A percentile compares a stretch with the other conserved stretches of the same genome.
phyloP scores from a whole-genome alignment of 495 filamentous ascomycete genomes.

The Penicillium mononematosum region DNA sequence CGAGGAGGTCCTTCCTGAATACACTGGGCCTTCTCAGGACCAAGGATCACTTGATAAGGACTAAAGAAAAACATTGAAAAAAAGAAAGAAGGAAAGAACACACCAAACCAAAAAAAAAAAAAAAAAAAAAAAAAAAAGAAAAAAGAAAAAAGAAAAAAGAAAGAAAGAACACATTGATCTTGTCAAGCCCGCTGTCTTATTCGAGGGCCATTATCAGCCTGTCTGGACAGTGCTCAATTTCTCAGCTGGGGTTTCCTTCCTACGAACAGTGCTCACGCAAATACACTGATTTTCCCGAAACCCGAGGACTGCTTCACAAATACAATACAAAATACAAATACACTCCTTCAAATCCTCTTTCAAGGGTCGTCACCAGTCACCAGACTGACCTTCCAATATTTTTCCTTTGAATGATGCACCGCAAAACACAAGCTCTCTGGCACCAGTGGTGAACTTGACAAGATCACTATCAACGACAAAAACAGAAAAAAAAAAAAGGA shows the following conservation, averaged over 20 bases:
- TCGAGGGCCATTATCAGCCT: not conserved
- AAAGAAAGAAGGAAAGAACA: not conserved
- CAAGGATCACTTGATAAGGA: conserved; percentile 33
- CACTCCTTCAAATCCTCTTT: not conserved
- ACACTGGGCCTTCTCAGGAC: conserved; percentile 24
- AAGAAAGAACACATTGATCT: not conserved
- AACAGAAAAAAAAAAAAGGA: not conserved
- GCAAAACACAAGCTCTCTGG: not conserved
- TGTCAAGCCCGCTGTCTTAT: not conserved
- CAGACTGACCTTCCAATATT: not conserved
- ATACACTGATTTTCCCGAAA: not conserved
- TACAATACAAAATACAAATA: not conserved
- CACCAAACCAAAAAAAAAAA: too few relatives aligned
- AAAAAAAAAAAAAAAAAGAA: not conserved
- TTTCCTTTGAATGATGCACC: not conserved
- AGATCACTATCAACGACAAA: not conserved
- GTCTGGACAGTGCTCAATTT: not conserved
- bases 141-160: not conserved
- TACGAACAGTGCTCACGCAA: not conserved
- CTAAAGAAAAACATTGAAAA: conserved; percentile 17
- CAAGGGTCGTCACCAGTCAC: not conserved
- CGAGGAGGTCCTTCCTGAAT: conserved; percentile 41
- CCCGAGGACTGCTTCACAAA: not conserved
- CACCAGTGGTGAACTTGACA: not conserved
- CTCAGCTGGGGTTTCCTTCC: not conserved